Evolutionary conservation across 257 asterid species (phyloP).

Genomic region (Linderniella brevidens): DNA sequence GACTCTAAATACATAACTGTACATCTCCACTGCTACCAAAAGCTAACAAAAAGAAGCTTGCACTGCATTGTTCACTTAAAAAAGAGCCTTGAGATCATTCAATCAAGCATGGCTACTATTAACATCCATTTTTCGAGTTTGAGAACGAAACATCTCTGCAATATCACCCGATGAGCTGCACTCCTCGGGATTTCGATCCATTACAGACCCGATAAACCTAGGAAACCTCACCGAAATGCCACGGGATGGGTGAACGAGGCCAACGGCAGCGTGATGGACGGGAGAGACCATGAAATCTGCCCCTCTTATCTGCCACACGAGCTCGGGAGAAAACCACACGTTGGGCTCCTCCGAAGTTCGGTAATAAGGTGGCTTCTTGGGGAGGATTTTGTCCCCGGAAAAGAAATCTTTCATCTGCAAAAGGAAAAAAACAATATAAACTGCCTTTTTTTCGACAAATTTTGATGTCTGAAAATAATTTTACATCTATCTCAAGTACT

Average conservation of each 20-base stretch:
- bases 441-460: no score
- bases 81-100: no score
- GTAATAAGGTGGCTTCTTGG: constrained; percentile 55
- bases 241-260: constrained; percentile 65
- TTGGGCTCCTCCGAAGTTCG: constrained; percentile 61
- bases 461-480: no score
- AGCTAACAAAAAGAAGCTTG: no score
- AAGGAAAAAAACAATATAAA: no score
- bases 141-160: constrained; percentile 59
- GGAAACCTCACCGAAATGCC: constrained; percentile 84
- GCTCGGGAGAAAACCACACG: constrained; percentile 67
- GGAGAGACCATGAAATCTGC: constrained; percentile 75
- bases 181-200: constrained; percentile 72
- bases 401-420: constrained; percentile 64
- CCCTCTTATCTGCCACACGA: constrained; percentile 77
- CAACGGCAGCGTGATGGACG: constrained; percentile 71
- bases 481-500: no score
- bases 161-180: constrained; percentile 61
- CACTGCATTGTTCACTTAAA: no score
- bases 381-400: constrained; percentile 37
- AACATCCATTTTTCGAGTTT: constrained; percentile 65
- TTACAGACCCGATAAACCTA: constrained; percentile 31
- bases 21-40: no score
- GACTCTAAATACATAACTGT: no score
- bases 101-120: constrained; percentile 2